Evolutionary conservation across 1,284 basidiomycete genomes (phyloP), one percentile per base, ranked within the genome.

Genomic region (Ganoderma resinaceum): DNA sequence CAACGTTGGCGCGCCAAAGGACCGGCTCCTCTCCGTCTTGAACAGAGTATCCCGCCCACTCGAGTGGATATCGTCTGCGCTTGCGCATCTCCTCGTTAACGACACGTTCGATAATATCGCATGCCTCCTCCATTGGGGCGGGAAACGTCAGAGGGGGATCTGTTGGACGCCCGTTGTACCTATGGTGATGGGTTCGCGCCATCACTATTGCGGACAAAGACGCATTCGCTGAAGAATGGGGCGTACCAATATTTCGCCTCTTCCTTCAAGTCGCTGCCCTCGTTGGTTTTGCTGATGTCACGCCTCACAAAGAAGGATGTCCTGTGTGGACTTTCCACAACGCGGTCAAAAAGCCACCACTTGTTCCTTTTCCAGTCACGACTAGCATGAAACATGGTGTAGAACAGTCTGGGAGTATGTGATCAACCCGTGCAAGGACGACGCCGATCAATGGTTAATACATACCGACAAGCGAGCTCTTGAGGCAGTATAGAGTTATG

Each of bases 1-100:
- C 95, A 31, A 97, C 94, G 75, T 96, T 97, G 0, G 96, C 95
- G 60, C 87, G 83, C 96, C 96, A 98, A 16, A 82, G 77, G 23
- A 79, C 65, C 4, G 71, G 67, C 52, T 85, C 77, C 11, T 75
- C 76, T 4, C 81, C 83, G 16, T 71, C 72, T 38, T 70, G 55
- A 5, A 68, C 64, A 20, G 79, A 74, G n/a, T 79, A 75, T 0
- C 88, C 89, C 18, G 81, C 85, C 88, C 92, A 97, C 80, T 98
- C 96, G 3, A 92, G 80, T 1, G 87, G 85, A 77, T 89, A 92
- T 12, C 90, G 87, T 62, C 81, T 76, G 62, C 92, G 84, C 70
- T 85, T 87, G 61, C 78, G 82, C 75, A 97, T 84, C 74, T 94
- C 89, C 14, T 84, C 83, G 74, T 96, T 95, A 26, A 98, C 95